Percentiles rank a stretch among this genome's conserved stretches.
phyloP scores from a whole-genome alignment of 2,329 filamentous ascomycete species.

The Alternaria gaisen region DNA sequence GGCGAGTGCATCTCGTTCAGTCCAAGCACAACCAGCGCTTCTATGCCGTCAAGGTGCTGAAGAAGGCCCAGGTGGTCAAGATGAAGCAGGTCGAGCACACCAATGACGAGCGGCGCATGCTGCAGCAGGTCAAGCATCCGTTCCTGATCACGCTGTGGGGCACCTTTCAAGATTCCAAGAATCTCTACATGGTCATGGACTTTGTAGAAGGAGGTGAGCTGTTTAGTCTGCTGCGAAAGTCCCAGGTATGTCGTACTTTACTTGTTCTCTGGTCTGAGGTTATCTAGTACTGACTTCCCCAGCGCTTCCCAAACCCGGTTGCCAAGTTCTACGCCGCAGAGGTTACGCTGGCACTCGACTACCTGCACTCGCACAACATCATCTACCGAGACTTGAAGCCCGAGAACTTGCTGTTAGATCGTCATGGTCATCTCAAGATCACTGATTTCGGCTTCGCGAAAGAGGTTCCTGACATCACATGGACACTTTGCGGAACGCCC shows the following conservation, averaged over 20 bases:
- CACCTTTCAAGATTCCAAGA: conserved; percentile 94
- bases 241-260: conserved; percentile 47
- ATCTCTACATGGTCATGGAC: conserved; percentile 99
- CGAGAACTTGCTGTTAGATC: conserved; percentile 89
- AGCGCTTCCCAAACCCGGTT: conserved; percentile 98
- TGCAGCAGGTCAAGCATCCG: conserved; percentile 95
- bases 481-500: conserved; percentile 96
- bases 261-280: neutral
- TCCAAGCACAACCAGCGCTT: conserved; percentile 98
- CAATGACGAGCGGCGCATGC: conserved; percentile 95
- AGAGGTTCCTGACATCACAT: conserved; percentile 97
- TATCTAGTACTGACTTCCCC: neutral
- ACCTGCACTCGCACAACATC: conserved; percentile 92
- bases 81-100: conserved; percentile 99
- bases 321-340: conserved; percentile 99
- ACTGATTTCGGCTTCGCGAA: conserved; percentile 99
- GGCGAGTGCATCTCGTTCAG: conserved; percentile 93
- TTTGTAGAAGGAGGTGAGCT: conserved; percentile 98
- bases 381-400: conserved; percentile 98
- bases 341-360: conserved; percentile 93
- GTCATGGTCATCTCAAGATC: conserved; percentile 94
- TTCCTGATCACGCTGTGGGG: conserved; percentile 99
- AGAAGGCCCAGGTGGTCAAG: conserved; percentile 98
- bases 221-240: conserved; percentile 94
- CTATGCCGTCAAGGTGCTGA: conserved; percentile 98